phyloP scores from a whole-genome alignment of 257 asterid genomes.

The Nicotiana paniculata region DNA sequence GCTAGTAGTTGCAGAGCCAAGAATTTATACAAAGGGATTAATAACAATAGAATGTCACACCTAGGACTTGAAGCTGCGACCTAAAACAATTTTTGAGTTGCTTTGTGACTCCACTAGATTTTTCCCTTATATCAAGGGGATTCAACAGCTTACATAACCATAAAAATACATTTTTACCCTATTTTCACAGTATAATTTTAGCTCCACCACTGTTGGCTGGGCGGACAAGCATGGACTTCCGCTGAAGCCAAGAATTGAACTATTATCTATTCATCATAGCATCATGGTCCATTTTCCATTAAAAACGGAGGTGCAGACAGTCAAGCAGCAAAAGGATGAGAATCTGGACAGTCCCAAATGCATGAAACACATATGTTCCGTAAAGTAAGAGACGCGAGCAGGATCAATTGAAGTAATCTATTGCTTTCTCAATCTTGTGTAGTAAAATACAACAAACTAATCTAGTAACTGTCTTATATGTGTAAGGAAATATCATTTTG shows the following conservation, averaged over 20 bases:
- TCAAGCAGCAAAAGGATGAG: neutral
- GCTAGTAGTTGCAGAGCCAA: no score
- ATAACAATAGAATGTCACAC: no score
- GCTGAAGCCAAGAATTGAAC: neutral
- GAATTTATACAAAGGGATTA: no score
- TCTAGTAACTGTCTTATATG: neutral
- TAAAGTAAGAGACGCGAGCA: neutral
- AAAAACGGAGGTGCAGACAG: neutral
- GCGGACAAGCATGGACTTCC: neutral
- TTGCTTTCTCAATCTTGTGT: neutral
- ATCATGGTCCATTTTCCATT: neutral
- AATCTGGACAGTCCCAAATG: neutral
- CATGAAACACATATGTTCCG: neutral
- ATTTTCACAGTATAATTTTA: no score
- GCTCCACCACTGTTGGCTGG: no score
- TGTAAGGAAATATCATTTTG: neutral
- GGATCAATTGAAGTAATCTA: neutral
- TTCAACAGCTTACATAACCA: no score
- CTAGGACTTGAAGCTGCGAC: no score
- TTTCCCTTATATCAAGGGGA: no score
- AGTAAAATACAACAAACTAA: neutral
- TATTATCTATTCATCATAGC: neutral
- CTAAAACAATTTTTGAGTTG: no score
- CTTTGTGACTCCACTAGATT: no score
- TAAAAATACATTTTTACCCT: no score